Base-by-base conservation (phyloP, 225 moss, liverwort and hornwort species). In the Sphagnum tenellum region DNA sequence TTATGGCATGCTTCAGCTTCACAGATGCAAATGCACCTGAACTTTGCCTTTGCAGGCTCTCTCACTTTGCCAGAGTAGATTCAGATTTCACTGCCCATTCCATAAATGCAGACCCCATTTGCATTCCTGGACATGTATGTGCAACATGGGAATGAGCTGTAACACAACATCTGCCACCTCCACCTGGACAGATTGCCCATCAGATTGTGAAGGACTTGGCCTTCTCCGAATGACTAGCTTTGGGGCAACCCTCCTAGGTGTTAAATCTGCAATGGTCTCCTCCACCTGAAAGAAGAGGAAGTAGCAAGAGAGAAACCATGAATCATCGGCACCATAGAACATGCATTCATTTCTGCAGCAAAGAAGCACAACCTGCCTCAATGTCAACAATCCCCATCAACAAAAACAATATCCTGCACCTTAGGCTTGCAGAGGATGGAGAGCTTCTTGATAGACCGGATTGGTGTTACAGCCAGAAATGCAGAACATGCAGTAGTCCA, bases 361-460 rank as follows among this genome's bases (percentile, higher is more conserved):
- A 14, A 3, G 59, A 60, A 29, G 49, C 13, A 56, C 48, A 51
- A 67, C 1, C 8, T 45, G 9, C 9, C 64, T 55, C 52, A 45
- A 65, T 3, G 46, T 47, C 6, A 65, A 12, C 11, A 50, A n/a
- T 4, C 46, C 12, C 5, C 55, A 48, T 46, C 6, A n/a, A n/a
- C n/a, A n/a, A n/a, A n/a, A n/a, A n/a, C n/a, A n/a, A n/a, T 4
- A 47, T 7, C 45, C 57, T 62, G 67, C 66, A 84, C 83, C 83
- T 84, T 84, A 3, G 57, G 72, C 47, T 77, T 74, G 63, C 74
- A 69, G 12, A 11, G 48, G n/a, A 53, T 46, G 51, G 64, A 7
- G 3, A 67, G 51, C 61, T 79, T 84, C 70, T 80, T 84, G 47
- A 84, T 64, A n/a, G 83, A 79, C 3, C 83, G 79, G 49, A 75